Conservation (phyloP, 768 basidiomycete genomes). For the Suillus occidentalis region DNA sequence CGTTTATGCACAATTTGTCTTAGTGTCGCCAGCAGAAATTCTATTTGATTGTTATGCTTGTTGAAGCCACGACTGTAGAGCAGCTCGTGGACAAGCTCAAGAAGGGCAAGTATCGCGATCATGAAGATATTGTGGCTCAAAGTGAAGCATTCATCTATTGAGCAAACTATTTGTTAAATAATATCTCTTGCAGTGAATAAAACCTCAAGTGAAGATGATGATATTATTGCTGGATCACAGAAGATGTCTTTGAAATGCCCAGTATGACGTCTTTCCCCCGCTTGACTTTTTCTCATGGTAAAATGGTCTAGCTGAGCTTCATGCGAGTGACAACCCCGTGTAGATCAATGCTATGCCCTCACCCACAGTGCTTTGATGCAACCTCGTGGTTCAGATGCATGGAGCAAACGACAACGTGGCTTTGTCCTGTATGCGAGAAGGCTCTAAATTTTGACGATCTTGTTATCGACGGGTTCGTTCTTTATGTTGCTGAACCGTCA, state of each 20-base stretch:
- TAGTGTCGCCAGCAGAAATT: slow-evolving; percentile 60
- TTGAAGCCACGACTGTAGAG: slow-evolving; percentile 72
- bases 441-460: slow-evolving; percentile 76
- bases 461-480: slow-evolving; percentile 83
- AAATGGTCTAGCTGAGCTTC: slow-evolving; percentile 68
- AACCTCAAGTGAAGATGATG: slow-evolving; percentile 72
- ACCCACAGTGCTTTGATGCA: slow-evolving; percentile 95
- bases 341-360: slow-evolving; percentile 84
- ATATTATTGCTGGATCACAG: slow-evolving; percentile 86
- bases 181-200: slow-evolving; percentile 50
- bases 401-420: slow-evolving; percentile 95
- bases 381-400: slow-evolving; percentile 92
- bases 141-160: slow-evolving; percentile 47
- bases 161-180: neutral
- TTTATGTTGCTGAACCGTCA: neutral
- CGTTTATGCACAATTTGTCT: neutral
- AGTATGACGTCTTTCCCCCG: slow-evolving; percentile 45
- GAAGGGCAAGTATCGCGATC: slow-evolving; percentile 62
- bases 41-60: slow-evolving; percentile 81
- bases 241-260: slow-evolving; percentile 94
- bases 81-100: slow-evolving; percentile 69
- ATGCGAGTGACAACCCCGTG: slow-evolving; percentile 82
- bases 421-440: slow-evolving; percentile 92
- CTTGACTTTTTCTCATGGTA: slow-evolving; percentile 3
- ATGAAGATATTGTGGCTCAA: slow-evolving; percentile 60